Conservation (phyloP, 1,284 basidiomycete species). For the Acaromyces ingoldii region DNA sequence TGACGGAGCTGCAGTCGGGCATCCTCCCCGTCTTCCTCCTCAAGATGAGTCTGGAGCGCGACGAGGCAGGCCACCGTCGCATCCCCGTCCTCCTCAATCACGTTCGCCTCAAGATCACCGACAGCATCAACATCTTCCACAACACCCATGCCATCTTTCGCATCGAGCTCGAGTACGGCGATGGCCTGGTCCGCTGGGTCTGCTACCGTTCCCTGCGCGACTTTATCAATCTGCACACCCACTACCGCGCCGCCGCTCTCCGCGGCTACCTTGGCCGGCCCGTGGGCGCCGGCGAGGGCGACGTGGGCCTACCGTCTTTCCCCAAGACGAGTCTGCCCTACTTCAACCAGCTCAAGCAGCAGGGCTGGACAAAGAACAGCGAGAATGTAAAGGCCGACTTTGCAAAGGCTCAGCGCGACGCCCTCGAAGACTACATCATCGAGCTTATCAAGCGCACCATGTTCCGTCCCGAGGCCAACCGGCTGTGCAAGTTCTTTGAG, state of each 20-base stretch:
- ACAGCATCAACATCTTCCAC: slow-evolving; percentile 75
- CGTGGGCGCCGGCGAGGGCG: slow-evolving; percentile 28
- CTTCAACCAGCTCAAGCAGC: slow-evolving; percentile 64
- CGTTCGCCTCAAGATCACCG: slow-evolving; percentile 74
- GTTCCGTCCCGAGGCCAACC: slow-evolving; percentile 91
- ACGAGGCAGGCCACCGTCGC: slow-evolving; percentile 76
- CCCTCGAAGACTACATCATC: slow-evolving; percentile 82
- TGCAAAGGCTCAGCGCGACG: slow-evolving; percentile 71
- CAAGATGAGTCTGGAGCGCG: slow-evolving; percentile 83
- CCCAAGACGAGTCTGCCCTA: slow-evolving; percentile 80
- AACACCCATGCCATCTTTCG: slow-evolving; percentile 76
- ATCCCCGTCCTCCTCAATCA: slow-evolving; percentile 84
- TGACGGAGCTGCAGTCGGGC: slow-evolving; percentile 15
- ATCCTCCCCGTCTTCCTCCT: slow-evolving; percentile 52
- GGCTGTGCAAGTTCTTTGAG: slow-evolving; percentile 89
- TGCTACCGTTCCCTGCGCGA: slow-evolving; percentile 91
- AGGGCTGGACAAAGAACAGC: slow-evolving; percentile 57
- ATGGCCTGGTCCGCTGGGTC: slow-evolving; percentile 84
- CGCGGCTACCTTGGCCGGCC: slow-evolving; percentile 37
- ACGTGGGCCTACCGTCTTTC: slow-evolving; percentile 81
- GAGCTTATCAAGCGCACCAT: slow-evolving; percentile 74
- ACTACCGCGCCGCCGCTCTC: slow-evolving; percentile 72
- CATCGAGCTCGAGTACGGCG: slow-evolving; percentile 94
- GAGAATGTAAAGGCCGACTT: slow-evolving; percentile 60
- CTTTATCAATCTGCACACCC: slow-evolving; percentile 82